Evolutionary conservation across 176 grass and related monocot genomes (phyloP), one percentile per base, ranked within the genome.

Genomic region (Oryza rufipogon): DNA sequence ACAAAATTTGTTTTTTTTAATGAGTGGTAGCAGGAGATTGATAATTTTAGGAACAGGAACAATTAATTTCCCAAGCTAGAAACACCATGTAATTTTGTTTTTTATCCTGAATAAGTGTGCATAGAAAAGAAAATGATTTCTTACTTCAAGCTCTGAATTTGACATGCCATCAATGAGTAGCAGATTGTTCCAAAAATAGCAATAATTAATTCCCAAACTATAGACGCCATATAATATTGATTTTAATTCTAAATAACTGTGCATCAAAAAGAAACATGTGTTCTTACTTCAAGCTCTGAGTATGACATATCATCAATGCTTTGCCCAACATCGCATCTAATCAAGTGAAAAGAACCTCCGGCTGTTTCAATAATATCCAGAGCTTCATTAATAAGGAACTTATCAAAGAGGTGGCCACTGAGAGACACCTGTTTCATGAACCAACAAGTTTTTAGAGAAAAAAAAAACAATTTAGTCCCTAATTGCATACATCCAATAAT

Each of bases 401-500:
- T 92, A 93, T 95, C 96, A 83, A 98, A 98, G 39, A 98, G 90
- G 77, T 98, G 96, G 11, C 96, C 96, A 70, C 92, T 92, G 80
- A 98, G 89, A 83, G 96, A 95, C 48, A 98, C 92, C 96, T 98
- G 85, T 82, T 58, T 77, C 54, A 81, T 79, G 15, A 60, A 73
- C 76, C 23, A 81, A 74, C 9, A 61, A 65, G 48, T 20, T 47
- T 72, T 81, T 67, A 86, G 66, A 20, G 66, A 49, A 20, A 56
- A 54, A 54, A 64, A 17, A 32, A 32, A 32, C 3, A 66, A 33
- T 16, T 30, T 2, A 74, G 34, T 71, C 64, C 1, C 20, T 78
- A 56, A 11, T 78, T 85, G 15, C 5, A 77, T 16, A 15, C 0
- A 46, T 10, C 12, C 25, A 19, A 46, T 41, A 47, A 66, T 19